phyloP scores from a whole-genome alignment of 2,329 filamentous ascomycete genomes.

The Trichoderma koningiopsis region DNA sequence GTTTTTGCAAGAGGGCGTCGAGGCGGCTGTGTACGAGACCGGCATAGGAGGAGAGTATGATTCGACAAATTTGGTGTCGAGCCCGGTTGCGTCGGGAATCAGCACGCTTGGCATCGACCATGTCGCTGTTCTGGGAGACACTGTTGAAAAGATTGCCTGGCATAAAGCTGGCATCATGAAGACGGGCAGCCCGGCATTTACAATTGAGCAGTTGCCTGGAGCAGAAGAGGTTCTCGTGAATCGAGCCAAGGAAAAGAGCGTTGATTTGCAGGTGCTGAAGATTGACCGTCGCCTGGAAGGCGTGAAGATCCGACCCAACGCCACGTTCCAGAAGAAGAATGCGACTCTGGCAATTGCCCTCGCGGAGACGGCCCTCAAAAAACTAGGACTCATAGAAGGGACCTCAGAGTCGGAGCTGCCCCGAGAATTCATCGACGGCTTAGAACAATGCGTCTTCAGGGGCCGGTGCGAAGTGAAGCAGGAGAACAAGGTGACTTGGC shows the following conservation, averaged over 20 bases:
- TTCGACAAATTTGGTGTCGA: constrained; percentile 66
- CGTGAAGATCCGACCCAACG: constrained; percentile 55
- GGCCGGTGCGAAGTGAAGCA: constrained; percentile 72
- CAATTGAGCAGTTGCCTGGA: constrained; percentile 52
- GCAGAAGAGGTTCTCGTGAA: constrained; percentile 50
- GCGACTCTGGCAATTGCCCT: constrained; percentile 56
- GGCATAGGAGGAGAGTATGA: constrained; percentile 70
- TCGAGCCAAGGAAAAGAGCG: constrained; percentile 57
- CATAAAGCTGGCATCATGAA: constrained; percentile 76
- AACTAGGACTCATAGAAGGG: constrained; percentile 43
- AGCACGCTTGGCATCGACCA: constrained; percentile 72
- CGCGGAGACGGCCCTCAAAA: constrained; percentile 52
- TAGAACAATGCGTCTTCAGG: constrained; percentile 75
- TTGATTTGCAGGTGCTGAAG: constrained; percentile 49
- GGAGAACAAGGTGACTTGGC: constrained; percentile 69
- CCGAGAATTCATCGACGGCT: constrained; percentile 66
- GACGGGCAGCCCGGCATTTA: constrained; percentile 58
- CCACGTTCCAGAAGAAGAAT: constrained; percentile 62
- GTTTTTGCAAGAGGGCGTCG: constrained; percentile 64
- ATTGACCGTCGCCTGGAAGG: constrained; percentile 49
- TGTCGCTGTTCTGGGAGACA: constrained; percentile 62
- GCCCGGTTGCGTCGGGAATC: constrained; percentile 61
- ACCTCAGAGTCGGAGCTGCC: constrained; percentile 49
- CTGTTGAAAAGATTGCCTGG: constrained; percentile 69
- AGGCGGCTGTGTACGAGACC: constrained; percentile 66